Evolutionary conservation across 106 monocot genomes (phyloP), one percentile per base, ranked within the genome.

Genomic region (Chionographis japonica): DNA sequence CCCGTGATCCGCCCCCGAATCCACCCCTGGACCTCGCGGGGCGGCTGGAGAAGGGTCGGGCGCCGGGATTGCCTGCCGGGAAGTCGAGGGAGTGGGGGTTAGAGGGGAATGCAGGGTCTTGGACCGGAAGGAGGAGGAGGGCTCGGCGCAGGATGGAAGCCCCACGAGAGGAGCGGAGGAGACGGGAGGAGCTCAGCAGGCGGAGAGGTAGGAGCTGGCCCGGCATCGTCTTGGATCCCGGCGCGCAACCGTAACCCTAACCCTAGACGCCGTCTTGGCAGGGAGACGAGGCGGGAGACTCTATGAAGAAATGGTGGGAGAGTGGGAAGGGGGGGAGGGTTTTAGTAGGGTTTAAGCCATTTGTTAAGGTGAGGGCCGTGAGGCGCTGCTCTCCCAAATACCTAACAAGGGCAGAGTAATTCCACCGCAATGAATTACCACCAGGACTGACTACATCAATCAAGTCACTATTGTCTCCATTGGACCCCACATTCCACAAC

Each of bases 31-130:
- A 43, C 51, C 57, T 40, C 19, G 53, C 63, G 36, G 71, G 9
- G 9, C 78, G 84, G 41, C 59, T 41, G 52, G 89, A 86, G 84
- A 83, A 75, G 57, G 63, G 55, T 43, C 83, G 75, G 40, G 17
- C 17, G 16, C 68, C 37, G 37, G n/a, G 40, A 13, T 13, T 54
- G 18, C 17, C 18, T 4, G n/a, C 42, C 2, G 56, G 2, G 35
- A 58, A 50, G 13, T 37, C 27, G 52, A 37, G 62, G 18, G 18
- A 9, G 37, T 40, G 66, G 52, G 16, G 59, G 60, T 56, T 65
- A 15, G 62, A 52, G 19, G 52, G 54, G 61, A 43, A 46, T 55
- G 27, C 17, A 17, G 18, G 17, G 16, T 40, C 20, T 57, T 58
- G 69, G 55, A 49, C 16, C 36, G 16, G 65, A 13, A 13, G 37